phyloP scores from a whole-genome alignment of 176 grass and related monocot genomes.

The Phoenix dactylifera region DNA sequence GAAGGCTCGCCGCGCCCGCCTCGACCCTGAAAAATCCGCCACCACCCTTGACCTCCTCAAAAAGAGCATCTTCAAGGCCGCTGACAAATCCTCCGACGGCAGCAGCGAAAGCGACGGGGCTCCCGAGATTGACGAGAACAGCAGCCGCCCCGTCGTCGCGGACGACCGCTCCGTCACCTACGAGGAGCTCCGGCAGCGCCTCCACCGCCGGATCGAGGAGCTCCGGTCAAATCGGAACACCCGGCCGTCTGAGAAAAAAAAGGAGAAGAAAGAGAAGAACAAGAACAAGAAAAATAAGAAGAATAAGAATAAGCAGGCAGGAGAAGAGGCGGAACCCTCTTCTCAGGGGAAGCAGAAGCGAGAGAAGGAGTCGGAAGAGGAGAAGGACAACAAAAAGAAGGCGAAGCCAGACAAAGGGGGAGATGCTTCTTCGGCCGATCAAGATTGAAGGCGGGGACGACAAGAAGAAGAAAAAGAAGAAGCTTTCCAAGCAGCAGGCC shows the following conservation, averaged over 20 bases:
- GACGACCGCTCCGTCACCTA: slow-evolving; percentile 64
- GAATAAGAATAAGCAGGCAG: slow-evolving; percentile 27
- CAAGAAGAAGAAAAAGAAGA: slow-evolving; percentile 56
- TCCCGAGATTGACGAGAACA: slow-evolving; percentile 5
- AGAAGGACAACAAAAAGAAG: slow-evolving; percentile 36
- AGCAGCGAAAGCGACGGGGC: slow-evolving; percentile 11
- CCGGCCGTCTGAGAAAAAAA: slow-evolving; percentile 43
- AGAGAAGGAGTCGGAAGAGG: slow-evolving; percentile 27
- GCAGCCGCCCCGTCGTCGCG: slow-evolving; percentile 3
- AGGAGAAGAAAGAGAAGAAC: slow-evolving; percentile 40
- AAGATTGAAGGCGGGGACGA: slow-evolving; percentile 25
- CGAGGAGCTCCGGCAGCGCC: slow-evolving; percentile 59
- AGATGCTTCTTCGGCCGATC: slow-evolving; percentile 17
- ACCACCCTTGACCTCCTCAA: slow-evolving; percentile 73
- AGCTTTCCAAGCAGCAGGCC: slow-evolving; percentile 60
- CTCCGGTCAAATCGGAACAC: slow-evolving; percentile 59
- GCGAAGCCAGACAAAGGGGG: not conserved
- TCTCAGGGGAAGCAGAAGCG: slow-evolving; percentile 42
- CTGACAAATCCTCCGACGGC: slow-evolving; percentile 11
- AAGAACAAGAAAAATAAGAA: slow-evolving; percentile 27
- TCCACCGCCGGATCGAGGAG: slow-evolving; percentile 40
- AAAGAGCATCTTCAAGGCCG: slow-evolving; percentile 30
- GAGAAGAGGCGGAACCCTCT: not conserved
- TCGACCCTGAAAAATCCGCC: slow-evolving; percentile 41
- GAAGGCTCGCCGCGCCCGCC: slow-evolving; percentile 50